Conservation (phyloP, 2,329 filamentous ascomycete genomes). For the Penicillium oxalicum region DNA sequence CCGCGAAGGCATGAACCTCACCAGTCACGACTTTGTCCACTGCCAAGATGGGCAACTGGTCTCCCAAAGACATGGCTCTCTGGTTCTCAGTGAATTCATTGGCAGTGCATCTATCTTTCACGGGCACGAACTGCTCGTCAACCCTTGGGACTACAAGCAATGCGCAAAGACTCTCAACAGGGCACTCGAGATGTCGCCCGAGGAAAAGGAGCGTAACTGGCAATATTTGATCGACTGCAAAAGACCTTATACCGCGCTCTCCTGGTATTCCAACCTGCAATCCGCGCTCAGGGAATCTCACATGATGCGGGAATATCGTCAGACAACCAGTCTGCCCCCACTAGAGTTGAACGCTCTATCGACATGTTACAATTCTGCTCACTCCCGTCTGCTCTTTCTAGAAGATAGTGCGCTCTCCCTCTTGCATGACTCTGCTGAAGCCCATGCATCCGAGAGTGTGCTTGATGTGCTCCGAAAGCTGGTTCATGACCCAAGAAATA, state of each 20-base stretch:
- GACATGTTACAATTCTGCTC: slow-evolving; percentile 58
- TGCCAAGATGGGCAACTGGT: slow-evolving; percentile 75
- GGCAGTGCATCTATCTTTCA: slow-evolving; percentile 81
- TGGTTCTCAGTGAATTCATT: slow-evolving; percentile 91
- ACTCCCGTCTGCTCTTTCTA: slow-evolving; percentile 72
- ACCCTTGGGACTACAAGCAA: slow-evolving; percentile 88
- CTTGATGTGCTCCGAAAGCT: slow-evolving; percentile 73
- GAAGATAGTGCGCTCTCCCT: slow-evolving; percentile 79
- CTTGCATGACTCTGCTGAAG: slow-evolving; percentile 59
- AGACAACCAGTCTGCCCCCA: slow-evolving; percentile 74
- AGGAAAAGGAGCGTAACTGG: slow-evolving; percentile 71
- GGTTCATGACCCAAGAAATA: slow-evolving; percentile 68
- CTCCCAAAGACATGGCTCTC: slow-evolving; percentile 72
- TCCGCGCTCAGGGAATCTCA: slow-evolving; percentile 65
- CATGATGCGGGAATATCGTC: slow-evolving; percentile 71
- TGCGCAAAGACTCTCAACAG: slow-evolving; percentile 77
- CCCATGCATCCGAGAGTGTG: slow-evolving; percentile 67
- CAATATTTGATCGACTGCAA: slow-evolving; percentile 65
- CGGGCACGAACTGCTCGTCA: slow-evolving; percentile 73
- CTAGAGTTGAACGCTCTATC: slow-evolving; percentile 61
- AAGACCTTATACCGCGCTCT: slow-evolving; percentile 69
- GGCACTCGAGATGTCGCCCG: slow-evolving; percentile 71
- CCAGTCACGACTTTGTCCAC: slow-evolving; percentile 84
- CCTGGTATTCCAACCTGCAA: slow-evolving; percentile 72
- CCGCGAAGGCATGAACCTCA: slow-evolving; percentile 94